Conservation (phyloP, 352 stramenopile species). For the Pythium insidiosum region DNA sequence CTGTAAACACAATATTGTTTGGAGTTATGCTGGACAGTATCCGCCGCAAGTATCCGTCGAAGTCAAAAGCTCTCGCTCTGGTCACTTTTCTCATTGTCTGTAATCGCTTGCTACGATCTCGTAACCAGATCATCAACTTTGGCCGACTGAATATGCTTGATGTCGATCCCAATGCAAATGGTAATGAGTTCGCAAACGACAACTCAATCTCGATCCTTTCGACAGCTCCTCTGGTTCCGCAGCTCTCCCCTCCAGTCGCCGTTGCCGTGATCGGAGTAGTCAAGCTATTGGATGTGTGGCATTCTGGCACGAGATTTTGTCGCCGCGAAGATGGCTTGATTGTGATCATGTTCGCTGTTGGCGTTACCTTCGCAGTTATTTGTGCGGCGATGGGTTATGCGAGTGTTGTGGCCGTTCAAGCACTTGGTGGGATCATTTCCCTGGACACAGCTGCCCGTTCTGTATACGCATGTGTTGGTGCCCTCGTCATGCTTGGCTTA, state of each 20-base stretch:
- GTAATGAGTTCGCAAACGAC: conserved; percentile 69
- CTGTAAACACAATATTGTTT: conserved; percentile 43
- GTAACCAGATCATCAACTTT: conserved; percentile 88
- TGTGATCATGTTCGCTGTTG: too few species aligned
- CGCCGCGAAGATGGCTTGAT: too few species aligned
- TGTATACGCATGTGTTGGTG: conserved; percentile 35
- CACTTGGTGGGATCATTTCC: too few species aligned
- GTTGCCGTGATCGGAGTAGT: too few species aligned
- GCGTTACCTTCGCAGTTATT: too few species aligned
- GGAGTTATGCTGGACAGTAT: conserved; percentile 8
- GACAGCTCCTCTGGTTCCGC: conserved; percentile 40
- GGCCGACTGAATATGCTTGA: conserved; percentile 54
- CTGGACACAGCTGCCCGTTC: conserved; percentile 34
- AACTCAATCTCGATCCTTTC: conserved; percentile 78
- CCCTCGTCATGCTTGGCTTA: too few species aligned
- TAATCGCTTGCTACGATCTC: conserved; percentile 54
- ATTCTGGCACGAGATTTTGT: too few species aligned
- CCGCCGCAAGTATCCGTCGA: not conserved
- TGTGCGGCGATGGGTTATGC: too few species aligned
- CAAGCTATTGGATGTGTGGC: too few species aligned
- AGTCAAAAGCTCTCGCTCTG: conserved; percentile 5
- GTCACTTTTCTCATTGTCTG: conserved; percentile 26
- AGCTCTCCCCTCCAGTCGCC: conserved; percentile 16
- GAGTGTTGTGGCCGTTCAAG: too few species aligned
- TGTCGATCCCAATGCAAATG: conserved; percentile 30